Conservation (phyloP, 2,329 filamentous ascomycete genomes). For the Metarhizium anisopliae region DNA sequence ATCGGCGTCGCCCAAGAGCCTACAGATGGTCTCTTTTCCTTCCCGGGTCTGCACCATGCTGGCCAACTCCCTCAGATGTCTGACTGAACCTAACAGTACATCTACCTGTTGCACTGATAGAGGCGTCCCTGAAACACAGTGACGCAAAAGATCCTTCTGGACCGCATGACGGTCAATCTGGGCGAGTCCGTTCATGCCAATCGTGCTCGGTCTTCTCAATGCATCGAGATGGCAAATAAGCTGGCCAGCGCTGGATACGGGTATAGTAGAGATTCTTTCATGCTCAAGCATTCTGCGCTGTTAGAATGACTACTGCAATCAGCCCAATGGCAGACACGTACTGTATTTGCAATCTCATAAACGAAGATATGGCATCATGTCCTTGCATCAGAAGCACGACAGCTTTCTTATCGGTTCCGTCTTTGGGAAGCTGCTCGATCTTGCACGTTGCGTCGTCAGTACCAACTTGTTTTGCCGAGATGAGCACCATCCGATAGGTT, state of each 20-base stretch:
- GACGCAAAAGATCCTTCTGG: conserved; percentile 1
- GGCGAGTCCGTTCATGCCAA: not conserved
- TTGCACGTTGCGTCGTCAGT: conserved; percentile 19
- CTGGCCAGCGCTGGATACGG: conserved; percentile 25
- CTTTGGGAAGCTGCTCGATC: conserved; percentile 30
- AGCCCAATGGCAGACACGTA: conserved; percentile 15
- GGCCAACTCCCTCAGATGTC: conserved; percentile 18
- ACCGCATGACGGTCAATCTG: not conserved
- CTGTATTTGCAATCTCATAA: conserved; percentile 36
- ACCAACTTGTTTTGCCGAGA: conserved; percentile 28
- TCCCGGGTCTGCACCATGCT: conserved; percentile 10
- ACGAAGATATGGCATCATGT: conserved; percentile 19
- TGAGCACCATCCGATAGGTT: conserved; percentile 29
- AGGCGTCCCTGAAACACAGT: conserved; percentile 18
- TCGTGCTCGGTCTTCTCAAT: conserved; percentile 22
- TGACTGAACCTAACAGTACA: conserved; percentile 19
- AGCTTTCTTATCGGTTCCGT: conserved; percentile 29
- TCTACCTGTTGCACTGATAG: conserved; percentile 17
- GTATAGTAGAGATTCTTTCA: conserved; percentile 31
- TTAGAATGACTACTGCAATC: not conserved
- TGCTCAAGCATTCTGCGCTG: conserved; percentile 22
- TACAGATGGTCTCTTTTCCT: conserved; percentile 13
- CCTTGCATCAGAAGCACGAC: conserved; percentile 35
- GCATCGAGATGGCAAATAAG: conserved; percentile 29
- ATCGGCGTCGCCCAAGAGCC: conserved; percentile 21